phyloP scores from a whole-genome alignment of 331 rosid species.

The Arachis monticola region DNA sequence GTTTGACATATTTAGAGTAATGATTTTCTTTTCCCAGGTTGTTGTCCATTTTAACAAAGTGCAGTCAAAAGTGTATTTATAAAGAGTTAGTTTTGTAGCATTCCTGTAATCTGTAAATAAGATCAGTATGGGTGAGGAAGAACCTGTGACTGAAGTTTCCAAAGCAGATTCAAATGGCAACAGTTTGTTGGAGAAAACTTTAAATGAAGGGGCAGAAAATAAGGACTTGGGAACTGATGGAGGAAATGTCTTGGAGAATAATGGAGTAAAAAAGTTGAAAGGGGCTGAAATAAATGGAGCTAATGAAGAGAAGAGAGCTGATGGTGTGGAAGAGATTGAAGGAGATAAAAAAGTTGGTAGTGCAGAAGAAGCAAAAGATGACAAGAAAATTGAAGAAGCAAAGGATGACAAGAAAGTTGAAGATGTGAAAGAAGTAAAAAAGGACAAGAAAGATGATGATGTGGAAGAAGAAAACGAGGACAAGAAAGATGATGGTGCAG shows the following conservation, averaged over 20 bases:
- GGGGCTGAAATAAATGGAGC: constrained; percentile 47
- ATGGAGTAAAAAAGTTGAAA: constrained; percentile 39
- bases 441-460: constrained; percentile 25
- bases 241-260: constrained; percentile 39
- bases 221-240: constrained; percentile 39
- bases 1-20: background rate
- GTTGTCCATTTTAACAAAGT: constrained; percentile 24
- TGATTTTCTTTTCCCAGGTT: background rate
- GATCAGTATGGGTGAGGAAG: constrained; percentile 47
- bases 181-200: constrained; percentile 25
- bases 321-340: constrained; percentile 1
- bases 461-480: constrained; percentile 9
- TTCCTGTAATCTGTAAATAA: background rate
- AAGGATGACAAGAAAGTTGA: constrained; percentile 27
- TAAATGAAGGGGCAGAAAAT: constrained; percentile 28
- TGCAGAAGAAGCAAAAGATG: constrained; percentile 1
- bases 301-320: constrained; percentile 40
- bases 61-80: constrained; percentile 27
- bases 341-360: constrained; percentile 43
- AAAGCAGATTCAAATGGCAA: constrained; percentile 40
- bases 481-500: constrained; percentile 10
- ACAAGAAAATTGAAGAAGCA: constrained; percentile 1
- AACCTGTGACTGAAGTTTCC: constrained; percentile 39
- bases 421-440: constrained; percentile 15
- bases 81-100: constrained; percentile 41